A percentile compares a stretch with the other conserved stretches of the same genome.
These are phyloP conservation scores for Trametes sp. DNA, from an alignment of 1,284 basidiomycete species.

Conservation along the genomic window DNA sequence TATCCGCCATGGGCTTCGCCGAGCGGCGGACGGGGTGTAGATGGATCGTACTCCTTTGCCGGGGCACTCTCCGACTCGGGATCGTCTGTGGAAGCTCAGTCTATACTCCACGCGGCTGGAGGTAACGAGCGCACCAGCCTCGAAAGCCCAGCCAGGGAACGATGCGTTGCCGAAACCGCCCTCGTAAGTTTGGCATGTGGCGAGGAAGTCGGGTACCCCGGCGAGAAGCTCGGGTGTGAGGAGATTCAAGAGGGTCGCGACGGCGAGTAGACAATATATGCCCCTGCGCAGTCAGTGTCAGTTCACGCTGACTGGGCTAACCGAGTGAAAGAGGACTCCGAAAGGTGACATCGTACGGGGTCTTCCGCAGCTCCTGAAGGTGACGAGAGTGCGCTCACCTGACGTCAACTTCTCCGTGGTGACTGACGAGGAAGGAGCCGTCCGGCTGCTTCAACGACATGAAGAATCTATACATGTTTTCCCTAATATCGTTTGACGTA, in stretches of 20 bases:
- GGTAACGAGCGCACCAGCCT: conserved; percentile 25
- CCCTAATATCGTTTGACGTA: conserved; percentile 45
- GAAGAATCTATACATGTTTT: conserved; percentile 88
- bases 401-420: conserved; percentile 92
- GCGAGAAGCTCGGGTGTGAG: conserved; percentile 87
- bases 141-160: conserved; percentile 57
- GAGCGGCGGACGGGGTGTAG: conserved; percentile 65
- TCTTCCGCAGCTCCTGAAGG: background rate
- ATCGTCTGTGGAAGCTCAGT: conserved; percentile 11
- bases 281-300: conserved; percentile 52
- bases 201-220: conserved; percentile 70
- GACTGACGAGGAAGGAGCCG: conserved; percentile 91
- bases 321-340: background rate
- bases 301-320: background rate
- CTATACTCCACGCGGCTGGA: background rate
- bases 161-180: conserved; percentile 93
- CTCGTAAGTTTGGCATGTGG: conserved; percentile 96
- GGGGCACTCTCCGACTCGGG: conserved; percentile 6
- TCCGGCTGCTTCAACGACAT: conserved; percentile 93
- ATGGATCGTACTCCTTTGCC: conserved; percentile 36
- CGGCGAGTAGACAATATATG: conserved; percentile 78
- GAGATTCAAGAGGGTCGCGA: conserved; percentile 79
- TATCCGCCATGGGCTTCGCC: conserved; percentile 99
- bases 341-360: too few relatives aligned
- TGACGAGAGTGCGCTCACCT: conserved; percentile 55